Evolutionary conservation across 495 filamentous ascomycete genomes (phyloP).

Genomic region (Aspergillus biplanus): DNA sequence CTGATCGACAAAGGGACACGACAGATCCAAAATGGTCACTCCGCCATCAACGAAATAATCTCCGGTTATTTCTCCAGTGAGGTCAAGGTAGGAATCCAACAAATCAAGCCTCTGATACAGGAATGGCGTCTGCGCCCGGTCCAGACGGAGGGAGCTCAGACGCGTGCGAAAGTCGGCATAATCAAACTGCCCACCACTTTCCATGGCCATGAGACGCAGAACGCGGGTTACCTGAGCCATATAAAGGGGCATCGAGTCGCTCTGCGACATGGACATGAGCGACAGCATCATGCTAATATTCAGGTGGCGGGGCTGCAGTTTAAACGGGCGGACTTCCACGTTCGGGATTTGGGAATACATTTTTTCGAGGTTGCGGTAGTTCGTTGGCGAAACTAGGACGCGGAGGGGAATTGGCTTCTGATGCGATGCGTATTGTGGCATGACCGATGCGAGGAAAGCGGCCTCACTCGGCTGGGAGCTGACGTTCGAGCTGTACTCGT

Average conservation of each 20-base stretch:
- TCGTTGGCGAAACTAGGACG: slow-evolving; percentile 68
- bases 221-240: slow-evolving; percentile 50
- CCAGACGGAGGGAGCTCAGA: slow-evolving; percentile 25
- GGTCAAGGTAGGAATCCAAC: slow-evolving; percentile 49
- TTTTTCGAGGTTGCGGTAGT: slow-evolving; percentile 50
- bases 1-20: slow-evolving; percentile 68
- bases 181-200: slow-evolving; percentile 48
- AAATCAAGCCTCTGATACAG: slow-evolving; percentile 45
- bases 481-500: slow-evolving; percentile 59
- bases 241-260: slow-evolving; percentile 51
- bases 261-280: slow-evolving; percentile 57
- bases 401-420: slow-evolving; percentile 45
- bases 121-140: slow-evolving; percentile 34
- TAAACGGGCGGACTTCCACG: slow-evolving; percentile 36
- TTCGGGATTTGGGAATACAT: slow-evolving; percentile 43
- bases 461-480: slow-evolving; percentile 64
- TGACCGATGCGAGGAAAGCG: slow-evolving; percentile 61
- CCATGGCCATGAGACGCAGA: slow-evolving; percentile 63
- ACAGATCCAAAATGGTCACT: slow-evolving; percentile 74
- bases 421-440: slow-evolving; percentile 27
- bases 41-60: slow-evolving; percentile 48
- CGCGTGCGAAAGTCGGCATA: slow-evolving; percentile 45
- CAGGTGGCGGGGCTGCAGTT: slow-evolving; percentile 34
- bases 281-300: slow-evolving; percentile 64
- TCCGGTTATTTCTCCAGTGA: slow-evolving; percentile 7